Evolutionary conservation across 257 asterid species (phyloP).

Genomic region (Coffea canephora): DNA sequence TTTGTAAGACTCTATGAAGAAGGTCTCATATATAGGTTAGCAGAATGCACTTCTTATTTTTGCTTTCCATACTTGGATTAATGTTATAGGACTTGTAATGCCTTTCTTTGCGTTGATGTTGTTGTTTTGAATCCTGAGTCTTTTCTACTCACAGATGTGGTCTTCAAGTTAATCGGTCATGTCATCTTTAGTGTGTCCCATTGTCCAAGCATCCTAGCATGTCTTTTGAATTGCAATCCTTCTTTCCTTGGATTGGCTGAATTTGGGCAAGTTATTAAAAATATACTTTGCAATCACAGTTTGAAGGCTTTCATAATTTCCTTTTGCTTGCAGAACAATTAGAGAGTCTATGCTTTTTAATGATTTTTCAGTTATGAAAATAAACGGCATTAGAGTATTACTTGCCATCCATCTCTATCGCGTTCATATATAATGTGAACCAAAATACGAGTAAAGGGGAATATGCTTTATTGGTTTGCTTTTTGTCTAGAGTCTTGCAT

Average conservation of each 20-base stretch:
- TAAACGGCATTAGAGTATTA: background rate
- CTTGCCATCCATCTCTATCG: background rate
- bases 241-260: background rate
- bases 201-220: background rate
- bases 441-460: background rate
- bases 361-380: background rate
- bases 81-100: background rate
- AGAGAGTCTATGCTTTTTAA: background rate
- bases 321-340: background rate
- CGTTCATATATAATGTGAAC: background rate
- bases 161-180: background rate
- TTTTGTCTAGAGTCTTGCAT: background rate
- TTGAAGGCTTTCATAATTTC: background rate
- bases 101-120: conserved; percentile 2
- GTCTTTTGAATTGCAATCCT: background rate
- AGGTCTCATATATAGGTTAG: conserved; percentile 83
- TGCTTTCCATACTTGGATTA: too few species aligned
- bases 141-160: background rate
- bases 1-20: conserved; percentile 82
- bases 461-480: background rate
- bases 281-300: background rate
- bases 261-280: background rate
- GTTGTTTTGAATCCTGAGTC: background rate
- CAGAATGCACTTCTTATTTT: background rate
- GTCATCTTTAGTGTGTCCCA: background rate